Evolutionary conservation across 768 basidiomycete genomes (phyloP), one percentile per base, ranked within the genome.

Genomic region (Fistulinella prunicolor): DNA sequence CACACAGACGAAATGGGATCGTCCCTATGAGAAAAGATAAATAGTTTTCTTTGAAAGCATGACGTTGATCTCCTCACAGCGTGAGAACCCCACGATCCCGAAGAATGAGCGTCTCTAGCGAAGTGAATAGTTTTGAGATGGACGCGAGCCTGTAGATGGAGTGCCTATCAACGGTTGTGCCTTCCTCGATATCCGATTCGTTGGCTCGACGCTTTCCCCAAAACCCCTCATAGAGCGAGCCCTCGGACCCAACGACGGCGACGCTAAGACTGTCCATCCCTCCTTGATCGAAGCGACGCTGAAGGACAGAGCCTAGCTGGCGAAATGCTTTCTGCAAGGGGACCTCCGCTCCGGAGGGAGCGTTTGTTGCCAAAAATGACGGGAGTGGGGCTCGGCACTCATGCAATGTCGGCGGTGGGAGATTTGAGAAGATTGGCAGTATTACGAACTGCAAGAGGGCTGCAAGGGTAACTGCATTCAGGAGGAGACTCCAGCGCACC

Each of bases 61-160:
- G n/a, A n/a, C n/a, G n/a, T n/a, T 16, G 16, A 14, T 28, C 12
- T 4, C n/a, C 67, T 52, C 51, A 72, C 73, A 74, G 65, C 38
- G 54, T 66, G 44, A 77, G 55, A 3, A 55, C 53, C 3, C 79
- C 78, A 38, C 68, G 67, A 53, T 80, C 74, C 28, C 74, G 70
- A n/a, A n/a, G n/a, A 10, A 81, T 70, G 34, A 77, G 56, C 0
- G 74, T 76, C 54, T 81, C 76, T 5, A 79, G 52, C 0, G 71
- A 70, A 4, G 73, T 70, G 54, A n/a, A 78, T 48, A 80, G 61
- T 60, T 81, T 82, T 6, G 75, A 72, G 46, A 78, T 71, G 34
- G 75, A 78, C 2, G 78, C 78, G 21, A 80, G 64, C 23, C 81
- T 69, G 53, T 80, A 81, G 41, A 78, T 69, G 0, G 77, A 73